phyloP scores from a whole-genome alignment of 2,329 filamentous ascomycete genomes.

The Madurella mycetomatis region DNA sequence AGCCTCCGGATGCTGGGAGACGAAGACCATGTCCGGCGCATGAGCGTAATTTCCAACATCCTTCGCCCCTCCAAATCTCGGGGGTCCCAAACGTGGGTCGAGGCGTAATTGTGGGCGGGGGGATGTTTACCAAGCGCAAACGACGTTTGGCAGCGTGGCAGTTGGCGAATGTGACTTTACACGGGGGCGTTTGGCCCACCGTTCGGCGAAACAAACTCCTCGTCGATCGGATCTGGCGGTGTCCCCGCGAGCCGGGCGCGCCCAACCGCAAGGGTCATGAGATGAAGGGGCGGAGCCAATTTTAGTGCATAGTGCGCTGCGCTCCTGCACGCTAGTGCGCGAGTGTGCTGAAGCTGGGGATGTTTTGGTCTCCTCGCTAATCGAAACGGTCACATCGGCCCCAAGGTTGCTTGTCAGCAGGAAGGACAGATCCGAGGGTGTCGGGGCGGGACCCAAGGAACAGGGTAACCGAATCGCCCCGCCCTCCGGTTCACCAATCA shows the following conservation, averaged over 20 bases:
- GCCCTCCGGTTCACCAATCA: conserved; percentile 5
- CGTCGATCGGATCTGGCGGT: conserved; percentile 22
- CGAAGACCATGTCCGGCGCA: background rate
- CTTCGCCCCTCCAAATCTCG: conserved; percentile 16
- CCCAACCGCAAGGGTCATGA: conserved; percentile 17
- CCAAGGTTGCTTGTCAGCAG: conserved; percentile 13
- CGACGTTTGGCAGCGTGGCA: background rate
- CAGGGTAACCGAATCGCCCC: conserved; percentile 10
- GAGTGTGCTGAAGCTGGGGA: background rate
- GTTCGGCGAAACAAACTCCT: background rate
- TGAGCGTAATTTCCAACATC: background rate
- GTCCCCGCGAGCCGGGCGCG: conserved; percentile 9
- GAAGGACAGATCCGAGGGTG: conserved; percentile 21
- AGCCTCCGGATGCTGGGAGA: too few species aligned
- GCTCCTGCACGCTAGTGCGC: conserved; percentile 3
- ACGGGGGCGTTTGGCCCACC: background rate
- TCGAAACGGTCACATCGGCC: conserved; percentile 26
- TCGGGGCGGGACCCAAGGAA: conserved; percentile 16
- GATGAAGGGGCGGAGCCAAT: conserved; percentile 23
- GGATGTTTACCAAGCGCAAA: too few species aligned
- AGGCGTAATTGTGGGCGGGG: background rate
- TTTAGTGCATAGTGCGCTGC: conserved; percentile 12
- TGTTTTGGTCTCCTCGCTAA: conserved; percentile 24
- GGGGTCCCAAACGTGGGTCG: background rate
- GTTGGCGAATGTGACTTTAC: background rate